A percentile compares a stretch with the other conserved stretches of the same genome.
These are phyloP conservation scores for Exidia glandulosa DNA, from an alignment of 768 basidiomycete species.

Conservation along the genomic window DNA sequence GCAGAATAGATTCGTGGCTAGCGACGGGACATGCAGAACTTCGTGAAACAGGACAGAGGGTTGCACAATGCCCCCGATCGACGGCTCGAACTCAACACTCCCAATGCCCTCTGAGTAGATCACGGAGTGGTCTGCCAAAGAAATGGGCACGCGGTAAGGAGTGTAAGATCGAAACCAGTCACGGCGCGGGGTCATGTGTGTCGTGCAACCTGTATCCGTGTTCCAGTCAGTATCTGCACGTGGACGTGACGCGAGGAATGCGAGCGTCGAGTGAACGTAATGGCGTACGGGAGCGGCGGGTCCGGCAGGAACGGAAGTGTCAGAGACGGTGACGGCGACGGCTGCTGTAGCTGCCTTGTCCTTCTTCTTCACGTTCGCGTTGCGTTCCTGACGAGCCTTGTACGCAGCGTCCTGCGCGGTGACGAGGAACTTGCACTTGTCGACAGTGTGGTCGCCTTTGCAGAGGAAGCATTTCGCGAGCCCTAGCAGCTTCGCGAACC, in stretches of 20 bases:
- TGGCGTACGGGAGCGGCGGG: background rate
- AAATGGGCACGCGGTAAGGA: constrained; percentile 12
- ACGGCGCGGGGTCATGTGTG: constrained; percentile 23
- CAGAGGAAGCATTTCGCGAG: too few relatives aligned
- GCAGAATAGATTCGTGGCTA: constrained; percentile 5
- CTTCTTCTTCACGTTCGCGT: too few relatives aligned
- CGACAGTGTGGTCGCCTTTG: too few relatives aligned
- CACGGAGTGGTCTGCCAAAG: constrained; percentile 14
- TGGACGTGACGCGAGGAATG: background rate
- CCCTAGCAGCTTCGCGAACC: too few relatives aligned
- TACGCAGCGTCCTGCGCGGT: too few relatives aligned
- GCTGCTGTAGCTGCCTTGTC: too few relatives aligned
- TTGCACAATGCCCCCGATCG: constrained; percentile 1
- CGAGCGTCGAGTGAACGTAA: background rate
- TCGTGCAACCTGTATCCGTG: constrained; percentile 22
- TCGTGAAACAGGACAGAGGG: background rate
- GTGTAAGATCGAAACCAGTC: constrained; percentile 17
- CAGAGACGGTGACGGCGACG: too few relatives aligned
- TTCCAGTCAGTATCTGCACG: constrained; percentile 12
- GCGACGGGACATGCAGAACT: constrained; percentile 9
- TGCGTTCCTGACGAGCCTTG: too few relatives aligned
- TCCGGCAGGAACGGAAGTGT: background rate
- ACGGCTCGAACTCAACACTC: constrained; percentile 13
- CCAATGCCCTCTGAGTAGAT: constrained; percentile 18
- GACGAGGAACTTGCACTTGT: too few relatives aligned